phyloP scores from a whole-genome alignment of 2,329 filamentous ascomycete species.

The Aspergillus aculeatinus region DNA sequence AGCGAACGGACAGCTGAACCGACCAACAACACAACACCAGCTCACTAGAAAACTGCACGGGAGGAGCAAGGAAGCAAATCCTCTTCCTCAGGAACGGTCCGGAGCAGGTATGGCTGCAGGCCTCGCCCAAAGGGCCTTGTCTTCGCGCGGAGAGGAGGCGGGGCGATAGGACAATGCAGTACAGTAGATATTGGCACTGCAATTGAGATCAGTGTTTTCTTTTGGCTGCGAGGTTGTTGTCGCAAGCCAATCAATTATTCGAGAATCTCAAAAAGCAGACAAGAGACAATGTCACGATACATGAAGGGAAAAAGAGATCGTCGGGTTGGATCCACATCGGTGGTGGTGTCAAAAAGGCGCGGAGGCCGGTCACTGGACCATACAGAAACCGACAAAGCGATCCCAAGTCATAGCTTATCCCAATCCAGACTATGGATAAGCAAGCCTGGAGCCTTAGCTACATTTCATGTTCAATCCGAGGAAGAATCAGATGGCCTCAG shows the following conservation, averaged over 20 bases:
- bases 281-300: background rate
- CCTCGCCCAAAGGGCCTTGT: conserved; percentile 10
- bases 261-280: background rate
- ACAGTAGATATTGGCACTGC: background rate
- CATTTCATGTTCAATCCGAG: background rate
- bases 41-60: conserved; percentile 3
- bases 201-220: background rate
- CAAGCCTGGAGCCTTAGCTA: too few relatives aligned
- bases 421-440: background rate
- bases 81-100: conserved; percentile 14
- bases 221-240: background rate
- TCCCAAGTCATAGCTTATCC: conserved; percentile 25
- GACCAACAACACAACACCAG: conserved; percentile 5
- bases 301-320: conserved; percentile 21
- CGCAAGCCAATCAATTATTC: conserved; percentile 1
- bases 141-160: conserved; percentile 6
- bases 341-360: conserved; percentile 23
- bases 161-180: background rate
- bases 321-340: conserved; percentile 23
- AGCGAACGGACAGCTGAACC: background rate
- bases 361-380: conserved; percentile 13
- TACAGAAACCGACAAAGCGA: background rate
- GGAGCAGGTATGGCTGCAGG: conserved; percentile 15
- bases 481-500: background rate
- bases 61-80: conserved; percentile 16